A percentile compares a stretch with the other conserved stretches of the same genome.
phyloP scores from a whole-genome alignment of 1,284 basidiomycete species.

The Rhodotorula sp. region DNA sequence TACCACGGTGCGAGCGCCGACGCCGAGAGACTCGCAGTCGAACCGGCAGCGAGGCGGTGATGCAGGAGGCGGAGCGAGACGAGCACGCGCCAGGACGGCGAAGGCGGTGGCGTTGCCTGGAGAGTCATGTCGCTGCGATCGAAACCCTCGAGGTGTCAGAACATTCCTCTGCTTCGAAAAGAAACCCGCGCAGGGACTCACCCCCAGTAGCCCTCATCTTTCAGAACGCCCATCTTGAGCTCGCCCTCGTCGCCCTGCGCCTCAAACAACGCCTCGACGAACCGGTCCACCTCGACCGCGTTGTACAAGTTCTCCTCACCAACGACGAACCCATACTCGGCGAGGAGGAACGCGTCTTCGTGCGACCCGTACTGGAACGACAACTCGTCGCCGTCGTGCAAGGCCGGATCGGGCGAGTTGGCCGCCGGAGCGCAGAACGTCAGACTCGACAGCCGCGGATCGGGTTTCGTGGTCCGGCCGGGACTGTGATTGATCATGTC shows the following conservation, averaged over 20 bases:
- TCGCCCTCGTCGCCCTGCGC: conserved; percentile 24
- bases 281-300: conserved; percentile 37
- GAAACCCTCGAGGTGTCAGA: not conserved
- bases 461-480: conserved; percentile 16
- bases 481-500: conserved; percentile 44
- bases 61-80: conserved; percentile 29
- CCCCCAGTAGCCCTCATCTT: conserved; percentile 34
- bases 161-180: too few relatives aligned
- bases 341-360: conserved; percentile 40
- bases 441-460: conserved; percentile 9
- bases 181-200: not conserved
- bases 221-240: conserved; percentile 33
- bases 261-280: conserved; percentile 39
- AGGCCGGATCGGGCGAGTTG: conserved; percentile 18
- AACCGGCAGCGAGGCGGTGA: not conserved
- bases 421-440: conserved; percentile 26
- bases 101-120: conserved; percentile 14
- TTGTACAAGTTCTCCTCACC: conserved; percentile 40
- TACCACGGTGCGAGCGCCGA: conserved; percentile 33
- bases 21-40: not conserved
- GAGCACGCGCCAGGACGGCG: conserved; percentile 37
- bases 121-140: conserved; percentile 34
- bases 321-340: conserved; percentile 45
- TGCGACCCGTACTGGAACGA: conserved; percentile 42
- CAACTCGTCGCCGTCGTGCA: conserved; percentile 40